A percentile compares a stretch with the other conserved stretches of the same genome.
These are phyloP conservation scores for Schwanniomyces vanrijiae DNA, from an alignment of 805 yeast genomes.

Conservation along the genomic window DNA sequence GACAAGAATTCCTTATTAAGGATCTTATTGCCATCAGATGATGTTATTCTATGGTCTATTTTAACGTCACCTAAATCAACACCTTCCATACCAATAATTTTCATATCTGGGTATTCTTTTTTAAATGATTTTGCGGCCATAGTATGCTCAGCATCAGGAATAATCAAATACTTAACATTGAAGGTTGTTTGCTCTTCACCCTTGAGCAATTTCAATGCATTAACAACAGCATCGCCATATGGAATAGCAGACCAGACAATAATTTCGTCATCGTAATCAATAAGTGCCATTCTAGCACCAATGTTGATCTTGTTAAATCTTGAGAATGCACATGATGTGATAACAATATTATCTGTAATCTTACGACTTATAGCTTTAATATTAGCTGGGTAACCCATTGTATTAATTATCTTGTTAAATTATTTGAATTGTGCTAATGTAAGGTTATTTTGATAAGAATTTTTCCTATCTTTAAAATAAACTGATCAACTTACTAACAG, in stretches of 20 bases:
- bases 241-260: conserved; percentile 63
- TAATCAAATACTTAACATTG: conserved; percentile 49
- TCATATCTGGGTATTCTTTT: conserved; percentile 47
- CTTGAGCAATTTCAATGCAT: conserved; percentile 33
- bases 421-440: no score
- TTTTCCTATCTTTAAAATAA: neutral
- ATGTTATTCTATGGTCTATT: conserved; percentile 42
- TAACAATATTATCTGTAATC: conserved; percentile 33
- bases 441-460: neutral
- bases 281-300: conserved; percentile 44
- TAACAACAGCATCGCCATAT: conserved; percentile 44
- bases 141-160: conserved; percentile 68
- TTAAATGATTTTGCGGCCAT: conserved; percentile 59
- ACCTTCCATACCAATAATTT: conserved; percentile 54
- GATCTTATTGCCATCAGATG: conserved; percentile 32
- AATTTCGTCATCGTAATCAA: conserved; percentile 28
- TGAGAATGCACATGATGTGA: conserved; percentile 34
- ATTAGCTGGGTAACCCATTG: conserved; percentile 35
- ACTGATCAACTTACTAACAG: neutral
- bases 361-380: conserved; percentile 29
- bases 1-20: conserved; percentile 21
- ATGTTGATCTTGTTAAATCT: conserved; percentile 31
- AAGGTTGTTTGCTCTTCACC: conserved; percentile 28
- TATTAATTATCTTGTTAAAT: neutral
- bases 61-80: conserved; percentile 31